Conservation (phyloP, 1,139 yeast species). For the Saccharomyces hybrid region DNA sequence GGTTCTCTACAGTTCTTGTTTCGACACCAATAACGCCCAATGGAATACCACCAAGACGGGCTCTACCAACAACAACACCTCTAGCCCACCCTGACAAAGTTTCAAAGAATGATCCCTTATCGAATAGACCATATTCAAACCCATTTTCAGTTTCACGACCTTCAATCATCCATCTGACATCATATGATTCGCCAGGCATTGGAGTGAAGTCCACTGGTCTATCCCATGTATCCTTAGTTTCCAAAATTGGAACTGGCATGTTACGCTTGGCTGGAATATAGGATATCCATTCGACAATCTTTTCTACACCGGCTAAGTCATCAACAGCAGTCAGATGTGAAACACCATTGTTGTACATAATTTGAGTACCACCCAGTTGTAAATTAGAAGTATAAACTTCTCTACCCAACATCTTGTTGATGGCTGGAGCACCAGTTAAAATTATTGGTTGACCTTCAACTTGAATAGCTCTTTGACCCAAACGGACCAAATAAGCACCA, state of each 20-base stretch:
- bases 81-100: conserved; percentile 98
- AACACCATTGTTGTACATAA: conserved; percentile 97
- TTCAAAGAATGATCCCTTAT: conserved; percentile 88
- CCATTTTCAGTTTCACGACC: conserved; percentile 69
- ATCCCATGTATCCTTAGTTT: conserved; percentile 82
- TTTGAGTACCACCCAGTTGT: conserved; percentile 98
- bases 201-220: conserved; percentile 84
- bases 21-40: conserved; percentile 97
- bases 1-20: conserved; percentile 79
- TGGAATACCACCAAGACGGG: conserved; percentile 97
- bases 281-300: conserved; percentile 94
- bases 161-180: conserved; percentile 90
- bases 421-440: conserved; percentile 98
- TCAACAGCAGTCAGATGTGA: conserved; percentile 93
- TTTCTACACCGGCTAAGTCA: conserved; percentile 93
- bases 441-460: conserved; percentile 98
- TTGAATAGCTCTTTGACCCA: conserved; percentile 98
- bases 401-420: conserved; percentile 90
- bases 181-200: conserved; percentile 63
- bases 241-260: conserved; percentile 85
- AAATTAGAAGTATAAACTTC: conserved; percentile 95
- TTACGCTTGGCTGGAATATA: conserved; percentile 88
- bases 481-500: conserved; percentile 95
- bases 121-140: conserved; percentile 83
- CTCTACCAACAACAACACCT: conserved; percentile 98